Evolutionary conservation across 2,329 filamentous ascomycete species (phyloP).

Genomic region (Rachicladosporium sp.): DNA sequence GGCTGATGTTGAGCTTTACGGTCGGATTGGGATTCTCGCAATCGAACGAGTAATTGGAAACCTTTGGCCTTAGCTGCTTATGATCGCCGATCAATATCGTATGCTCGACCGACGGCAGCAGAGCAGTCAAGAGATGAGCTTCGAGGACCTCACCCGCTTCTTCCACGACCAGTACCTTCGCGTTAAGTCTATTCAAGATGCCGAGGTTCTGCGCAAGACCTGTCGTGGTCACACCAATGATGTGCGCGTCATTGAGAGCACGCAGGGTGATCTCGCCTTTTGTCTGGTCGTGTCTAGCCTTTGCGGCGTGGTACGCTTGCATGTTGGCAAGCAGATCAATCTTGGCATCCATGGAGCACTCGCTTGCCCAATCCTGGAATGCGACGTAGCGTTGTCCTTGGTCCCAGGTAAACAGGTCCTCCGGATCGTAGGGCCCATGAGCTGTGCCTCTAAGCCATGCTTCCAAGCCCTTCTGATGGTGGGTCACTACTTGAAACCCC

Average conservation of each 20-base stretch:
- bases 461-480: background rate
- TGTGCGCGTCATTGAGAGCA: constrained; percentile 30
- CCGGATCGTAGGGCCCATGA: background rate
- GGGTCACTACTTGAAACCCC: constrained; percentile 4
- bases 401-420: too few species aligned
- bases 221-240: constrained; percentile 50
- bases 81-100: constrained; percentile 52
- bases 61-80: constrained; percentile 46
- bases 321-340: constrained; percentile 5
- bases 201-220: constrained; percentile 43
- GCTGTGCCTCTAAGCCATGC: constrained; percentile 1
- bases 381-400: too few species aligned
- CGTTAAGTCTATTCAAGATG: constrained; percentile 36
- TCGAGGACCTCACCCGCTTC: constrained; percentile 59
- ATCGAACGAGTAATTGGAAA: constrained; percentile 42
- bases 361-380: too few species aligned
- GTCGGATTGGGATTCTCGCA: constrained; percentile 34
- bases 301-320: constrained; percentile 9
- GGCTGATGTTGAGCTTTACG: constrained; percentile 46
- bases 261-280: constrained; percentile 30
- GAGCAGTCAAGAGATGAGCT: constrained; percentile 45
- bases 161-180: constrained; percentile 52
- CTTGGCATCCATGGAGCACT: too few species aligned
- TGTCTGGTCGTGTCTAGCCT: constrained; percentile 15
- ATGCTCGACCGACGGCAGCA: constrained; percentile 49